Conservation (phyloP, 306 rosid genomes). For the Quercus alba region DNA sequence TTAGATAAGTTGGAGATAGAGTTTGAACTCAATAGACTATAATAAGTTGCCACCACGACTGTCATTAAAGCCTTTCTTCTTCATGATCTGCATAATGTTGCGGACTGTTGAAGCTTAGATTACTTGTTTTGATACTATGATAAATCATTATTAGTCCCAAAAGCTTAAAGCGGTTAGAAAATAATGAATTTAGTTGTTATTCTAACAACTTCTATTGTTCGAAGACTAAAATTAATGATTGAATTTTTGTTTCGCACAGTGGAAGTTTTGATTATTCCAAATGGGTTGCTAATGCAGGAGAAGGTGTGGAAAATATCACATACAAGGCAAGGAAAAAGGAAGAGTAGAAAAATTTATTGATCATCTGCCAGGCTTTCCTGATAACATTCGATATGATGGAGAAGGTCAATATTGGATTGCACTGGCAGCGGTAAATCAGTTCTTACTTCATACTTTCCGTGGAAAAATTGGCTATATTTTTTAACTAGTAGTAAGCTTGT, state of each 20-base stretch:
- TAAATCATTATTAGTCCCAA: too few relatives aligned
- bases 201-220: too few relatives aligned
- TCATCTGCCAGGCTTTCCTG: conserved; percentile 53
- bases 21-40: too few relatives aligned
- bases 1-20: too few relatives aligned
- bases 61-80: too few relatives aligned
- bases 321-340: conserved; percentile 52
- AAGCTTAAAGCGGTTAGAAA: too few relatives aligned
- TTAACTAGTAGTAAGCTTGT: neutral
- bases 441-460: neutral
- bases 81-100: too few relatives aligned
- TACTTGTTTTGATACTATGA: too few relatives aligned
- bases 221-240: neutral
- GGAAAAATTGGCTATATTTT: neutral
- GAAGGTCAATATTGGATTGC: conserved; percentile 61
- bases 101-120: too few relatives aligned
- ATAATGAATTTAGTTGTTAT: too few relatives aligned
- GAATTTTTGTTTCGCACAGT: neutral
- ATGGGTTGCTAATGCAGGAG: conserved; percentile 29
- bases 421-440: conserved; percentile 22
- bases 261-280: neutral
- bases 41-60: too few relatives aligned
- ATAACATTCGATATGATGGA: conserved; percentile 67
- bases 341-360: conserved; percentile 41
- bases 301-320: conserved; percentile 54